phyloP scores from a whole-genome alignment of 2,329 filamentous ascomycete genomes.

The Nemania sp. region DNA sequence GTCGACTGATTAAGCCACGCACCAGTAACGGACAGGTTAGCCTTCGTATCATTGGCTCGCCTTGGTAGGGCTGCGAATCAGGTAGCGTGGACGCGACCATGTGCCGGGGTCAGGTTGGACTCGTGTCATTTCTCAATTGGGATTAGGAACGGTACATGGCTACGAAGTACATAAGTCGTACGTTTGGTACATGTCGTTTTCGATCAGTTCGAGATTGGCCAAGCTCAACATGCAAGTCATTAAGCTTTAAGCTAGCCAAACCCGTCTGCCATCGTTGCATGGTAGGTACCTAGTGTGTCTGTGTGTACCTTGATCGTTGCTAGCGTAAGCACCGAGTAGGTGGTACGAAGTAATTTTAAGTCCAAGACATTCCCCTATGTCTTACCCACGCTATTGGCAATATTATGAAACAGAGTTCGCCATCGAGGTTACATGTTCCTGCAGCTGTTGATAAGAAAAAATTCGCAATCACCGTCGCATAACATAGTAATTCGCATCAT shows the following conservation, averaged over 20 bases:
- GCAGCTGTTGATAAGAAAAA: too few species aligned
- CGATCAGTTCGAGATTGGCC: neutral
- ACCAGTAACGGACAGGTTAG: neutral
- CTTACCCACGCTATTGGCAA: too few species aligned
- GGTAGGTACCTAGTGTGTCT: neutral
- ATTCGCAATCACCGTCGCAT: too few species aligned
- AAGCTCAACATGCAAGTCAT: conserved; percentile 22
- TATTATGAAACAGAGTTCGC: too few species aligned
- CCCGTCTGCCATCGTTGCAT: neutral
- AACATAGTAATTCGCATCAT: too few species aligned
- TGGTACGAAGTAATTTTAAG: too few species aligned
- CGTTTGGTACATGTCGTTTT: neutral
- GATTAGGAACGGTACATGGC: too few species aligned
- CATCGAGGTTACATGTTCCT: too few species aligned
- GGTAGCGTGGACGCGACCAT: conserved; percentile 12
- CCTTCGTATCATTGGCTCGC: neutral
- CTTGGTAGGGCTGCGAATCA: conserved; percentile 21
- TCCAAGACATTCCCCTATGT: too few species aligned
- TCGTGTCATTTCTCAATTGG: conserved; percentile 23
- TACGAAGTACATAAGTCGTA: too few species aligned
- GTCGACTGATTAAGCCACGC: conserved; percentile 13
- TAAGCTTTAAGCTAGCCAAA: conserved; percentile 16
- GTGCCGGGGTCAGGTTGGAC: conserved; percentile 23
- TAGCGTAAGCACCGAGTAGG: too few species aligned
- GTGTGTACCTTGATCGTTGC: neutral